Base-by-base conservation (phyloP, 768 basidiomycete species). In the Pleurotus citrinopileatus region DNA sequence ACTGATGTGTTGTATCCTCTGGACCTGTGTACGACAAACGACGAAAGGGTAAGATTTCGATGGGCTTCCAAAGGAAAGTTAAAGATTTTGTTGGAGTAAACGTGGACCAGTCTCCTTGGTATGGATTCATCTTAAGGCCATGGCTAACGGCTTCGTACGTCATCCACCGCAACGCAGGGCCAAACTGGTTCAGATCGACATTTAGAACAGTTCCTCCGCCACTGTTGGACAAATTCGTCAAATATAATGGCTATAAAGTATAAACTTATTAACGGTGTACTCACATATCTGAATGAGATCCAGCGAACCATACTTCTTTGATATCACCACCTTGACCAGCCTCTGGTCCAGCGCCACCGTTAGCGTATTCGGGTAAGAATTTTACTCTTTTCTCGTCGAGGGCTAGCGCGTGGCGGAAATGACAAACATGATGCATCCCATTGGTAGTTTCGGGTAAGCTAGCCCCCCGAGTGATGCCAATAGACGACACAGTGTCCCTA, bases 401-500 rank as follows among this genome's bases (percentile, higher is more conserved):
- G 0, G 78, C 77, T 2, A 79, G 62, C 1, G 75, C 77, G 58
- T 79, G 77, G 5, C 76, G 70, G 52, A 79, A 77, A 43, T 65
- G 67, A 42, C 73, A 74, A 3, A 78, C 64, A 51, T 76, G 69
- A 28, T 56, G 54, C 61, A 61, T 61, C 42, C 42, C 43, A 0
- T 55, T 54, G 42, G 55, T 64, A 6, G 72, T 72, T 25, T 55
- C 57, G 4, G 76, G 73, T 4, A 74, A 50, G n/a, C 56, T 63
- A 8, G 55, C 63, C 10, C 54, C 58, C 37, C 73, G 59, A 2
- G 65, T 36, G 3, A 76, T 10, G 4, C 76, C 74, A 42, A 78
- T 66, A 0, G 77, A 75, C 3, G 77, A 77, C 4, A 78, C 76
- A 1, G 75, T 76, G 28, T 78, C 77, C 76, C 76, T 78, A 15